phyloP scores from a whole-genome alignment of 2,329 filamentous ascomycete genomes.

The Trichophaea hybrida region DNA sequence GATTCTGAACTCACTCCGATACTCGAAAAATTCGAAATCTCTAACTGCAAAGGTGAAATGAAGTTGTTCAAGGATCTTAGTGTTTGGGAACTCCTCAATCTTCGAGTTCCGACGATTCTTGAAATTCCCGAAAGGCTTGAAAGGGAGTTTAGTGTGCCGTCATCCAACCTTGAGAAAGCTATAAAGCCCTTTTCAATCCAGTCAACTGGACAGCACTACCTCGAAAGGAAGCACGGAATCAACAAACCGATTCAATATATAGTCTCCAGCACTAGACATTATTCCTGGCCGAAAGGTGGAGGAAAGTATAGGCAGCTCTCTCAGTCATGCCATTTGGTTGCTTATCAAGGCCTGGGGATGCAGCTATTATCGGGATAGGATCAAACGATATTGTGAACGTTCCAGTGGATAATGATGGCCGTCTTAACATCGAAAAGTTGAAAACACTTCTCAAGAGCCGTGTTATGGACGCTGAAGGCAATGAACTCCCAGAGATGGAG shows the following conservation, averaged over 20 bases:
- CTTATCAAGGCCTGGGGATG: no score
- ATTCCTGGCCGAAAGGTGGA: constrained; percentile 38
- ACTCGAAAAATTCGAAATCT: constrained; percentile 27
- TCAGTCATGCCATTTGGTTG: no score
- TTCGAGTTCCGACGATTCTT: constrained; percentile 32
- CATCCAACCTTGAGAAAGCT: constrained; percentile 29
- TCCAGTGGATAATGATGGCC: constrained; percentile 32
- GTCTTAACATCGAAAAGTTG: constrained; percentile 31
- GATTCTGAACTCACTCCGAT: constrained; percentile 28
- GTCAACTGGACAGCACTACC: constrained; percentile 31
- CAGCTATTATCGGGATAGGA: constrained; percentile 36
- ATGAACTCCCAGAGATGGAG: no score
- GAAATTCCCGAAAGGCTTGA: constrained; percentile 33
- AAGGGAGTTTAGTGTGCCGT: constrained; percentile 33
- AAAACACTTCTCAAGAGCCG: constrained; percentile 28
- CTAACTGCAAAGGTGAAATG: constrained; percentile 27
- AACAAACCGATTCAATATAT: no score
- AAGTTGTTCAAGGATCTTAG: constrained; percentile 29
- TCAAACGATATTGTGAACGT: constrained; percentile 34
- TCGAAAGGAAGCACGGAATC: constrained; percentile 31
- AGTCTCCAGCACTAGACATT: constrained; percentile 33
- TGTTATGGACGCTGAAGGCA: constrained; percentile 27
- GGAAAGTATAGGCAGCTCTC: no score
- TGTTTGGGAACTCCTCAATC: constrained; percentile 37
- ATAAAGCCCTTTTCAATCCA: constrained; percentile 33